These are phyloP conservation scores for Saccharomyces pastorianus DNA, from an alignment of 1,139 yeast species.

Conservation along the genomic window DNA sequence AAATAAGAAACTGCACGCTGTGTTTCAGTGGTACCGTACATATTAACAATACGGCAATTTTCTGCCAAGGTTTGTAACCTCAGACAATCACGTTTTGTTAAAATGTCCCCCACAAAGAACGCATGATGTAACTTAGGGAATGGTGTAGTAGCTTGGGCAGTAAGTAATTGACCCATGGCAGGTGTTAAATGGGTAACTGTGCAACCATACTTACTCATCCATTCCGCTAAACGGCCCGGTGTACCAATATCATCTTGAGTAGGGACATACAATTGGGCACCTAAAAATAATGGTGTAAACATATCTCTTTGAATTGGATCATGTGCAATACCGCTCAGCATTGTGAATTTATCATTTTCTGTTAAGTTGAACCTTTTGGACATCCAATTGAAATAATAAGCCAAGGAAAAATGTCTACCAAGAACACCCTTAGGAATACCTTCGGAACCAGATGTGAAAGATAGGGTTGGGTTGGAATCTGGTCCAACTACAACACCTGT, in stretches of 20 bases:
- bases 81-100: slow-evolving; percentile 93
- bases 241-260: slow-evolving; percentile 97
- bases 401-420: slow-evolving; percentile 93
- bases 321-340: slow-evolving; percentile 98
- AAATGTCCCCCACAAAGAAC: slow-evolving; percentile 94
- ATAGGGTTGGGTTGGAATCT: slow-evolving; percentile 90
- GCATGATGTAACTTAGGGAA: slow-evolving; percentile 89
- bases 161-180: slow-evolving; percentile 95
- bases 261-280: slow-evolving; percentile 88
- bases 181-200: slow-evolving; percentile 97
- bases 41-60: slow-evolving; percentile 84
- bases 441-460: slow-evolving; percentile 97
- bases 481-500: slow-evolving; percentile 97
- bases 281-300: slow-evolving; percentile 93
- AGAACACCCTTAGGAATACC: slow-evolving; percentile 98
- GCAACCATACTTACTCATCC: slow-evolving; percentile 91
- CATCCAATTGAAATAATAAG: slow-evolving; percentile 99
- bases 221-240: slow-evolving; percentile 91
- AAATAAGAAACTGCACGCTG: slow-evolving; percentile 95
- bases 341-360: slow-evolving; percentile 81
- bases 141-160: slow-evolving; percentile 91
- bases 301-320: slow-evolving; percentile 99
- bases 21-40: slow-evolving; percentile 99
- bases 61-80: slow-evolving; percentile 86
- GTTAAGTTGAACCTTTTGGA: slow-evolving; percentile 69